These are phyloP conservation scores for Zygosaccharomyces bisporus DNA, from an alignment of 805 yeast genomes.

Conservation along the genomic window DNA sequence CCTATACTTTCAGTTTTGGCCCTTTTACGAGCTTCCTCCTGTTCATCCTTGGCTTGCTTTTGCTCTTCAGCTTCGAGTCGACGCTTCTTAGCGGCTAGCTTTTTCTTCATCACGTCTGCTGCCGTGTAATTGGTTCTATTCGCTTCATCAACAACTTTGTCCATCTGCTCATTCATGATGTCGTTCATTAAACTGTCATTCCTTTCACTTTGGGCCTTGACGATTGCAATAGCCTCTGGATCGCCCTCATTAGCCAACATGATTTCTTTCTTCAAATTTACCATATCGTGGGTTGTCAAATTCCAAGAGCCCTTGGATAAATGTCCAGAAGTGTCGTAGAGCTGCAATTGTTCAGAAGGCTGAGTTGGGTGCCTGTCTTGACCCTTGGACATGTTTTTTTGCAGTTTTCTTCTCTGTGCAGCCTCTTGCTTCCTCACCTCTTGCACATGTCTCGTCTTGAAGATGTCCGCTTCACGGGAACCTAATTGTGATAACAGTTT, in stretches of 20 bases:
- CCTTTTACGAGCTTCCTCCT: slow-evolving; percentile 11
- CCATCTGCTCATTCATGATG: slow-evolving; percentile 31
- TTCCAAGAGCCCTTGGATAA: slow-evolving; percentile 63
- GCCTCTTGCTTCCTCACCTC: slow-evolving; percentile 68
- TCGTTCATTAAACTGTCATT: slow-evolving; percentile 26
- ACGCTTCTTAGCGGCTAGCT: slow-evolving; percentile 31
- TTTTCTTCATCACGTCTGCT: slow-evolving; percentile 43
- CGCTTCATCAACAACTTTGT: slow-evolving; percentile 35
- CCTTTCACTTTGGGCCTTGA: slow-evolving; percentile 42
- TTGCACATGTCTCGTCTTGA: slow-evolving; percentile 60
- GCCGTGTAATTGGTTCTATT: slow-evolving; percentile 43
- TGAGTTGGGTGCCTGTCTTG: slow-evolving; percentile 70
- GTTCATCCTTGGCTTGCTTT: slow-evolving; percentile 16
- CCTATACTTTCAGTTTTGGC: slow-evolving; percentile 16
- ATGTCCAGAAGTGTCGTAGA: slow-evolving; percentile 73
- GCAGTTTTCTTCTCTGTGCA: slow-evolving; percentile 52
- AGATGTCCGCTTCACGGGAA: slow-evolving; percentile 71
- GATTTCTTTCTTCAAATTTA: slow-evolving; percentile 55
- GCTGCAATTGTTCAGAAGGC: slow-evolving; percentile 69
- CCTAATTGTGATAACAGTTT: slow-evolving; percentile 61
- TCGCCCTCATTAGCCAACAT: slow-evolving; percentile 72
- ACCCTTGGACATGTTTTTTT: slow-evolving; percentile 60
- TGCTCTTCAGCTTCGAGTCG: slow-evolving; percentile 27
- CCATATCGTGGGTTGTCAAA: slow-evolving; percentile 67
- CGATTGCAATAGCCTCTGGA: slow-evolving; percentile 60